Conservation (phyloP, 2,329 filamentous ascomycete genomes). For the Exophiala sp. region DNA sequence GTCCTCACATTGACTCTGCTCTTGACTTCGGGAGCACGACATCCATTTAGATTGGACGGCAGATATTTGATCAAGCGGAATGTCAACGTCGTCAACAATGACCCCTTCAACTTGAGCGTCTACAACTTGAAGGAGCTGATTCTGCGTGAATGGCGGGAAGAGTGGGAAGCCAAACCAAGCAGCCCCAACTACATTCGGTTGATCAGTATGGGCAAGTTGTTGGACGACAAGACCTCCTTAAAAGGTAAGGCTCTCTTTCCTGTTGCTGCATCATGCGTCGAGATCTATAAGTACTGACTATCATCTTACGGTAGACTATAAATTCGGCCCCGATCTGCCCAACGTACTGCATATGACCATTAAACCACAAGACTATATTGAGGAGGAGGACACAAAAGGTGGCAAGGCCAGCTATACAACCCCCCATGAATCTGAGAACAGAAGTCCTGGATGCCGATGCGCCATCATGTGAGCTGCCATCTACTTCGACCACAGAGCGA, state of each 20-base stretch:
- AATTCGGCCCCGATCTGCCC: conserved; percentile 64
- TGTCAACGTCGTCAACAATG: conserved; percentile 67
- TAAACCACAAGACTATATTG: conserved; percentile 73
- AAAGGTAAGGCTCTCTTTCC: conserved; percentile 67
- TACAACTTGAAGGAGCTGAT: conserved; percentile 94
- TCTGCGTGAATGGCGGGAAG: conserved; percentile 80
- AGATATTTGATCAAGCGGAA: conserved; percentile 76
- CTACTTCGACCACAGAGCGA: not conserved
- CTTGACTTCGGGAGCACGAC: conserved; percentile 71
- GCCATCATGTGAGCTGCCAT: conserved; percentile 50
- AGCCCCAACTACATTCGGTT: conserved; percentile 84
- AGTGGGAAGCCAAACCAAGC: conserved; percentile 82
- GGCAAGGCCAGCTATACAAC: conserved; percentile 49
- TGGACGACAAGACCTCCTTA: conserved; percentile 80
- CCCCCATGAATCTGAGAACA: conserved; percentile 50
- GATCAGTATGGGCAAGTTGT: conserved; percentile 83
- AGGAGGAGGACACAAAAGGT: conserved; percentile 67
- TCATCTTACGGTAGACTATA: conserved; percentile 57
- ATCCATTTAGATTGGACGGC: conserved; percentile 85
- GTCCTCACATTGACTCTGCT: conserved; percentile 63
- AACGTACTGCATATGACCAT: conserved; percentile 96
- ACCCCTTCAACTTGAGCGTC: conserved; percentile 84
- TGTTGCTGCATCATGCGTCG: too few species aligned
- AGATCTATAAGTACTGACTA: conserved; percentile 1
- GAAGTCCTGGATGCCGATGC: conserved; percentile 58